Evolutionary conservation across 2,329 filamentous ascomycete species (phyloP), one percentile per base, ranked within the genome.

Genomic region (Sarocladium oryzae): DNA sequence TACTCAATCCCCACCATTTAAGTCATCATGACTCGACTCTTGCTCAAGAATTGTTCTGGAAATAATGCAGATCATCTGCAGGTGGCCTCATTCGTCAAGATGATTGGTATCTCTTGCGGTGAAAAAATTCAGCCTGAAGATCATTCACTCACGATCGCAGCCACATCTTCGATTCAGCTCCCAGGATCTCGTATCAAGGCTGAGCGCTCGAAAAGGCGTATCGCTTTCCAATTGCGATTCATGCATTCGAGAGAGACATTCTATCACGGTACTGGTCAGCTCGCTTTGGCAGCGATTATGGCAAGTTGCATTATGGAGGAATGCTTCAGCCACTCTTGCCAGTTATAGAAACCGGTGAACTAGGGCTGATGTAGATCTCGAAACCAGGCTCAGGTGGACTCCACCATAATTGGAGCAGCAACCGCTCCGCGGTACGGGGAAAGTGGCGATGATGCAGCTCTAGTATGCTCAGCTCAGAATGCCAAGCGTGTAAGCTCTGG

Each of bases 301-400:
- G 6, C 37, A 21, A 40, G 20, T 5, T 9, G n/a, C 21, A 33
- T n/a, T 48, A 48, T 30, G 32, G 43, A 48, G 16, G 40, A 20
- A 20, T 7, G 24, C 26, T 23, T 5, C 43, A 48, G 28, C 24
- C 43, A 33, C 28, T 4, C 3, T 30, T 15, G 24, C 24, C 16
- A 8, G 9, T 20, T 48, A 48, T 32, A 48, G 43, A 9, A 48
- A 48, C 43, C 43, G 43, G 43, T 48, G 26, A 48, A 15, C n/a
- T 20, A 26, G 43, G 28, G 28, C 43, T 32, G 40, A 9, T 20
- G 43, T 23, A 9, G 43, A 48, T 48, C 43, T 18, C 13, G 28
- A 13, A 15, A 7, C 26, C 24, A n/a, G 26, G n/a, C 9, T 5
- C 23, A 10, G 24, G 24, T 45, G 40, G 40, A 21, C 30, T 45